Conservation (phyloP, 495 filamentous ascomycete species). For the Daldinia grandis region DNA sequence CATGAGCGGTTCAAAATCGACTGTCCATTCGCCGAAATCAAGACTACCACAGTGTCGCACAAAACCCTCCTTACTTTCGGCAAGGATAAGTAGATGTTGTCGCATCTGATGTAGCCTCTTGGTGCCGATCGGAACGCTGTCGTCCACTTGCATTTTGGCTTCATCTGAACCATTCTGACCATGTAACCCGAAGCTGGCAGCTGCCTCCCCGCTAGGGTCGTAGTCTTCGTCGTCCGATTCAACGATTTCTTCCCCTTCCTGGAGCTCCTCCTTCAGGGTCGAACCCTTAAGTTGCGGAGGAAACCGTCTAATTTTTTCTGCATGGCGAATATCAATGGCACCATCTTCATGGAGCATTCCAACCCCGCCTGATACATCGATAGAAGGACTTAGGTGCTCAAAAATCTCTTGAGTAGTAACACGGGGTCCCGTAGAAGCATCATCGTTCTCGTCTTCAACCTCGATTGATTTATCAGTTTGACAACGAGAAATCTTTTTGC, state of each 20-base stretch:
- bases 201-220: constrained; percentile 42
- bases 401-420: constrained; percentile 60
- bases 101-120: constrained; percentile 68
- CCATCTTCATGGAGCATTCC: constrained; percentile 52
- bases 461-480: constrained; percentile 62
- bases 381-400: constrained; percentile 53
- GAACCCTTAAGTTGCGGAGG: constrained; percentile 44
- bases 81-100: constrained; percentile 77
- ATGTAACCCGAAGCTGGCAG: constrained; percentile 8
- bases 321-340: constrained; percentile 50
- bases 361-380: constrained; percentile 53
- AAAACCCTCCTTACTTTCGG: constrained; percentile 75
- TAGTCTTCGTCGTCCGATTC: constrained; percentile 55
- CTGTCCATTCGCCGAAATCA: constrained; percentile 76
- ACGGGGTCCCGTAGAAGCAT: constrained; percentile 41
- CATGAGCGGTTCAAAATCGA: constrained; percentile 77
- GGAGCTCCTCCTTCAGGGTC: constrained; percentile 35
- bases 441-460: constrained; percentile 62
- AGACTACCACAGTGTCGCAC: constrained; percentile 63
- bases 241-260: constrained; percentile 55
- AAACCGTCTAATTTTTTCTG: constrained; percentile 52
- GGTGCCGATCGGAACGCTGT: constrained; percentile 48
- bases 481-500: constrained; percentile 73
- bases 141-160: constrained; percentile 46
- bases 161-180: constrained; percentile 42